Evolutionary conservation across 2,329 filamentous ascomycete species (phyloP).

Genomic region (Massarina eburnea): DNA sequence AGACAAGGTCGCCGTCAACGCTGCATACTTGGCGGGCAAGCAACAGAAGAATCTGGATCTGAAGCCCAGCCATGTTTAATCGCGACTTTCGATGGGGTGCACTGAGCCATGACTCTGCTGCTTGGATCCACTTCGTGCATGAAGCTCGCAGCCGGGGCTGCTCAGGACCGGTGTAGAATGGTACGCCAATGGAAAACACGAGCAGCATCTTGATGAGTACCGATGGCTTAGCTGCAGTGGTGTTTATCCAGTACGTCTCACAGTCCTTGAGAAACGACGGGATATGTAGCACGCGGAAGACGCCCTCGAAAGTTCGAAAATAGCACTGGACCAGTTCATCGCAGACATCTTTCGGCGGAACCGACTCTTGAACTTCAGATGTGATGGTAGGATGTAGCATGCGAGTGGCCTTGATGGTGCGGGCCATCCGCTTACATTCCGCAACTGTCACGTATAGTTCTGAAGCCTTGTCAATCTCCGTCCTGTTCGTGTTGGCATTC

Average conservation of each 20-base stretch:
- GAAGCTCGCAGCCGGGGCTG: constrained; percentile 44
- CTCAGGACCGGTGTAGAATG: constrained; percentile 53
- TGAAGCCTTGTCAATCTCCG: constrained; percentile 24
- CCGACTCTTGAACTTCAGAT: constrained; percentile 38
- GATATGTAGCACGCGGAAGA: constrained; percentile 55
- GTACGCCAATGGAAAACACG: constrained; percentile 37
- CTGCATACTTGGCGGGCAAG: constrained; percentile 40
- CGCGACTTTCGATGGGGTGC: constrained; percentile 57
- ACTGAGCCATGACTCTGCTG: constrained; percentile 57
- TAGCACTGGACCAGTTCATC: constrained; percentile 55
- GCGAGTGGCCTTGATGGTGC: constrained; percentile 52
- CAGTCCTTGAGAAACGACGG: constrained; percentile 54
- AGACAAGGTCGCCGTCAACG: constrained; percentile 40
- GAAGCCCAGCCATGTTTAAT: constrained; percentile 54
- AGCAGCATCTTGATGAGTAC: constrained; percentile 55
- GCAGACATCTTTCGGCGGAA: constrained; percentile 51
- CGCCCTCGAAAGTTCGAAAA: constrained; percentile 50
- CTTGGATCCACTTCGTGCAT: constrained; percentile 56
- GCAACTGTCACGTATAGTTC: constrained; percentile 23
- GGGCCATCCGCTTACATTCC: constrained; percentile 56
- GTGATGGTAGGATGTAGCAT: constrained; percentile 47
- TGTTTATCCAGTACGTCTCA: constrained; percentile 52
- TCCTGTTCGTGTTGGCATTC: constrained; percentile 47
- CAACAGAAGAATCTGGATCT: constrained; percentile 45
- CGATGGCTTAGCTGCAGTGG: constrained; percentile 45